A percentile compares a stretch with the other conserved stretches of the same genome.
phyloP scores from a whole-genome alignment of 169 alveolate genomes.

The Theileria luwenshuni region DNA sequence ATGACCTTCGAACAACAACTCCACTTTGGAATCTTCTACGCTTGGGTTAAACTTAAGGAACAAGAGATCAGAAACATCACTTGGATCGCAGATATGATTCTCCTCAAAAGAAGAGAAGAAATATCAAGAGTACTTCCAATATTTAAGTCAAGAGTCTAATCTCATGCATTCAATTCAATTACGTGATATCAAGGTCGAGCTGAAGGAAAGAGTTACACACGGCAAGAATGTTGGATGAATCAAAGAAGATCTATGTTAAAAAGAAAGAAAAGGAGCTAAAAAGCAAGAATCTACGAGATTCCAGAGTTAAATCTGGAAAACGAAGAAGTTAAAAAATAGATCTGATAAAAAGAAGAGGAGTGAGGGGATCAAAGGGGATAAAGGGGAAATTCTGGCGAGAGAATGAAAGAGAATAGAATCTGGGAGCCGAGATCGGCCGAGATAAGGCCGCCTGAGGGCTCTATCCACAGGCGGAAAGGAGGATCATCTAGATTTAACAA shows the following conservation, averaged over 20 bases:
- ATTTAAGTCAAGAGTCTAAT: conserved; percentile 65
- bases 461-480: too few species aligned
- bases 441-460: too few species aligned
- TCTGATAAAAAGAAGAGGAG: too few species aligned
- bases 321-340: too few species aligned
- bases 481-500: conserved; percentile 6
- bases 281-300: neutral
- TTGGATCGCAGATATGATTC: conserved; percentile 97
- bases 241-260: conserved; percentile 8
- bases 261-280: neutral
- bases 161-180: neutral
- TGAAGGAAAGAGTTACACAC: neutral
- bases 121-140: conserved; percentile 84
- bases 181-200: neutral
- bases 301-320: neutral
- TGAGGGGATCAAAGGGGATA: neutral
- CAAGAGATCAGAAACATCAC: conserved; percentile 96
- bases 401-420: neutral
- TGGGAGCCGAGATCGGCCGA: too few species aligned
- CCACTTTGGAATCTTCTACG: conserved; percentile 95
- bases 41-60: conserved; percentile 96
- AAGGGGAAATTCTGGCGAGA: neutral
- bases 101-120: conserved; percentile 83
- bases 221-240: neutral
- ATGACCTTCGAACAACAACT: conserved; percentile 95